These are phyloP conservation scores for Sporisorium iseilematis-ciliati DNA, from an alignment of 1,284 basidiomycete species.

Conservation along the genomic window DNA sequence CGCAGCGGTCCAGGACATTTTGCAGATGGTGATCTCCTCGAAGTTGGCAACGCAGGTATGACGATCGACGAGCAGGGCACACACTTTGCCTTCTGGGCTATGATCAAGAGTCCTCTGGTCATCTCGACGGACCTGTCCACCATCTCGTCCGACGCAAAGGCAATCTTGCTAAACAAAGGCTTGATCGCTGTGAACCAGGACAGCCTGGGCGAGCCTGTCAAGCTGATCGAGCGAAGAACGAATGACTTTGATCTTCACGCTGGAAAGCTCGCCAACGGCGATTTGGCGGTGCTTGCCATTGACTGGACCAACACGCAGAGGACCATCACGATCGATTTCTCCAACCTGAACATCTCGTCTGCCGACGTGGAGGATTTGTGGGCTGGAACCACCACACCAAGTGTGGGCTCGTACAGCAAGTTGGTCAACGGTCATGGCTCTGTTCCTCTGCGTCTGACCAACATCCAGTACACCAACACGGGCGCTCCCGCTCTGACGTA, in stretches of 20 bases:
- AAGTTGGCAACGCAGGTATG: conserved; percentile 50
- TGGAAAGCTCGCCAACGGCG: conserved; percentile 46
- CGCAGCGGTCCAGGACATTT: conserved; percentile 54
- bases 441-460: conserved; percentile 37
- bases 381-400: conserved; percentile 12
- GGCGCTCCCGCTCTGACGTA: conserved; percentile 23
- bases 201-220: conserved; percentile 51
- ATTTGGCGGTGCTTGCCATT: conserved; percentile 45
- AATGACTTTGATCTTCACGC: conserved; percentile 43
- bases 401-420: conserved; percentile 27
- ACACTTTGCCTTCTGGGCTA: conserved; percentile 66
- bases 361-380: conserved; percentile 49
- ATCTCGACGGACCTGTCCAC: conserved; percentile 63
- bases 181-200: conserved; percentile 63
- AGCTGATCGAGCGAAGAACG: conserved; percentile 48
- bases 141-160: conserved; percentile 38
- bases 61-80: conserved; percentile 58
- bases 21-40: conserved; percentile 61
- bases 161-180: conserved; percentile 61
- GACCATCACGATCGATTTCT: conserved; percentile 41
- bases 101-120: conserved; percentile 66
- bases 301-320: conserved; percentile 36
- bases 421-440: conserved; percentile 46
- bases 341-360: conserved; percentile 28
- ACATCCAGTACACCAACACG: conserved; percentile 21